These are phyloP conservation scores for Lithohypha guttulata DNA, from an alignment of 2,329 filamentous ascomycete species.

Conservation along the genomic window DNA sequence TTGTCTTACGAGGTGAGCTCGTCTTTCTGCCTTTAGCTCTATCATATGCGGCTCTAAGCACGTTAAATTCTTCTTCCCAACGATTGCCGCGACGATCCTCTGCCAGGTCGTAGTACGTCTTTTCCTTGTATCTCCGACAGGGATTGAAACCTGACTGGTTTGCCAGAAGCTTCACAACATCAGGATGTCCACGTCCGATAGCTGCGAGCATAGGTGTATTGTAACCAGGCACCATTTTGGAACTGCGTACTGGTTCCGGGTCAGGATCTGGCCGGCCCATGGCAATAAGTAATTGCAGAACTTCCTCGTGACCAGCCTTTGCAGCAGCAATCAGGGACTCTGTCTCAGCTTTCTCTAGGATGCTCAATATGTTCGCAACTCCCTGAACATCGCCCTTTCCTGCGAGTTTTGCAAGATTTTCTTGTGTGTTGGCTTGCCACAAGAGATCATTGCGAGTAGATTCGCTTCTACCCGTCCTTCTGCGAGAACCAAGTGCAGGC, in stretches of 20 bases:
- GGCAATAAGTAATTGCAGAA: constrained; percentile 66
- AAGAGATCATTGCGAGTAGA: constrained; percentile 40
- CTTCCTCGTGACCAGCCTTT: constrained; percentile 78
- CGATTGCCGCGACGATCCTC: constrained; percentile 71
- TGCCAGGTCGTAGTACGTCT: constrained; percentile 80
- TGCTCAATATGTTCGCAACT: constrained; percentile 39
- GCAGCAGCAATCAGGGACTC: constrained; percentile 85
- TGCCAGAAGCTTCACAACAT: constrained; percentile 70
- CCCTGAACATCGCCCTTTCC: constrained; percentile 40
- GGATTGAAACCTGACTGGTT: constrained; percentile 74
- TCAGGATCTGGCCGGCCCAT: constrained; percentile 58
- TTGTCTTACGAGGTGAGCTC: constrained; percentile 29
- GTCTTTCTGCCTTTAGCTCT: constrained; percentile 27
- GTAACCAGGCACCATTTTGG: constrained; percentile 47
- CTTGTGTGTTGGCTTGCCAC: constrained; percentile 41
- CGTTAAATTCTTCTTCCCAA: constrained; percentile 77
- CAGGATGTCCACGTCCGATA: constrained; percentile 77
- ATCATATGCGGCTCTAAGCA: constrained; percentile 57
- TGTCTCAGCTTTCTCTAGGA: constrained; percentile 54
- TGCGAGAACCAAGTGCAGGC: constrained; percentile 28
- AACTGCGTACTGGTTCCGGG: constrained; percentile 50
- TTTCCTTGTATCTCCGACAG: constrained; percentile 60
- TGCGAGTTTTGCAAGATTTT: constrained; percentile 39
- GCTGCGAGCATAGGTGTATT: constrained; percentile 90
- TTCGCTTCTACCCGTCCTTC: constrained; percentile 40